A percentile compares a stretch with the other conserved stretches of the same genome.
Evolutionary conservation across 1,284 basidiomycete species (phyloP).

Genomic region (Ustilago crameri): DNA sequence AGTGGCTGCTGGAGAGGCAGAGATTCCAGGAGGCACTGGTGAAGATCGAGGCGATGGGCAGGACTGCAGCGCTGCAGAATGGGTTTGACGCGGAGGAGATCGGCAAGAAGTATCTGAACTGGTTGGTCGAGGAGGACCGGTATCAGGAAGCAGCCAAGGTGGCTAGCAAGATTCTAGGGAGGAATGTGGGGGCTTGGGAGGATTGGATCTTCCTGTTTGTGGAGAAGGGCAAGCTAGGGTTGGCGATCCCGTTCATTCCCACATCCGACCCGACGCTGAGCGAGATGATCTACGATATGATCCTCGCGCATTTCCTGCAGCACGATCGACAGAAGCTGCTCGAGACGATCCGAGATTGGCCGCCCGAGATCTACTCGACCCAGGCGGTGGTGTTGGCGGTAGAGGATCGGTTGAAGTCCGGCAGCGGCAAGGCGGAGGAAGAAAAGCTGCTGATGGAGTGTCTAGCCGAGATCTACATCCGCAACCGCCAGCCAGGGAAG

Average conservation of each 20-base stretch:
- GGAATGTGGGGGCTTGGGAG: conserved; percentile 86
- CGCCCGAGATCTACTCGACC: conserved; percentile 87
- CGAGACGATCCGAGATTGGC: conserved; percentile 86
- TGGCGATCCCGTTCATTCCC: conserved; percentile 89
- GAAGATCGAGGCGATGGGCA: conserved; percentile 79
- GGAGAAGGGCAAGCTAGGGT: conserved; percentile 82
- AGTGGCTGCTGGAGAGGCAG: conserved; percentile 88
- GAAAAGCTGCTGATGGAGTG: conserved; percentile 82
- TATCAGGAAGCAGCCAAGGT: conserved; percentile 84
- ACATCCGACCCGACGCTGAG: conserved; percentile 82
- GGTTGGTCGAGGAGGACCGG: conserved; percentile 73
- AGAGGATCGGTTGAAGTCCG: conserved; percentile 77
- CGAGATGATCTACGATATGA: conserved; percentile 92
- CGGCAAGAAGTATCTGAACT: conserved; percentile 60
- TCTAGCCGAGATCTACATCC: conserved; percentile 88
- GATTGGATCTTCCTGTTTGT: conserved; percentile 93
- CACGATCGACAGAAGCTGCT: conserved; percentile 81
- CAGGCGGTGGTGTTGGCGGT: conserved; percentile 86
- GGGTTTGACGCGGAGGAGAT: conserved; percentile 73
- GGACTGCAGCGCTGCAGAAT: conserved; percentile 42
- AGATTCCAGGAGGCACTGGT: conserved; percentile 89
- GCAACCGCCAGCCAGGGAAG: conserved; percentile 90
- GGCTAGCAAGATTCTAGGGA: conserved; percentile 86
- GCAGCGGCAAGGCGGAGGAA: conserved; percentile 64
- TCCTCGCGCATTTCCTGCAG: conserved; percentile 85